Conservation (phyloP, 805 yeast species). For the Millerago galiae region DNA sequence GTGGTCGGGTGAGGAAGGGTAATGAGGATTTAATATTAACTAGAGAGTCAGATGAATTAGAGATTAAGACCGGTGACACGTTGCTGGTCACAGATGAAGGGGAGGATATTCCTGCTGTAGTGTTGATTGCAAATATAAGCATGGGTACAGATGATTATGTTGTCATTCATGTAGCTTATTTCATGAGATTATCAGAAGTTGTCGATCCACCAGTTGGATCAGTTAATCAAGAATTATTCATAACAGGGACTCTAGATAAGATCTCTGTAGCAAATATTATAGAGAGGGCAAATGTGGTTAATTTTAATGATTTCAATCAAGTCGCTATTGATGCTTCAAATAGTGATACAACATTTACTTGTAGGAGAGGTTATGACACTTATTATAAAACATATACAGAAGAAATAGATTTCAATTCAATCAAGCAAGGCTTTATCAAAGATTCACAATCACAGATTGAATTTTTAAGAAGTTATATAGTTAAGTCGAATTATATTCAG, state of each 20-base stretch:
- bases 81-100: conserved; percentile 32
- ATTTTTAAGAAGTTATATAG: conserved; percentile 17
- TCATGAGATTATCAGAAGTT: conserved; percentile 38
- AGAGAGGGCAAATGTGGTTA: conserved; percentile 38
- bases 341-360: conserved; percentile 24
- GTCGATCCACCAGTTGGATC: conserved; percentile 23
- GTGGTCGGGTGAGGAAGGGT: too few species aligned
- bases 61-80: conserved; percentile 47
- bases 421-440: conserved; percentile 12
- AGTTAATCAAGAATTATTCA: conserved; percentile 41
- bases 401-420: conserved; percentile 19
- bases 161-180: conserved; percentile 42
- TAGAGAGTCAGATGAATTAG: conserved; percentile 41
- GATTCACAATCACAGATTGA: conserved; percentile 25
- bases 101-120: conserved; percentile 30
- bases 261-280: conserved; percentile 38
- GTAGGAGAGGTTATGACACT: conserved; percentile 30
- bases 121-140: conserved; percentile 43
- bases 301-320: conserved; percentile 29
- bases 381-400: conserved; percentile 21
- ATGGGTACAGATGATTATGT: conserved; percentile 44
- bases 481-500: conserved; percentile 5
- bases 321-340: conserved; percentile 32
- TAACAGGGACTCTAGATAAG: conserved; percentile 45
- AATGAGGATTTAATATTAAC: conserved; percentile 20